A percentile compares a stretch with the other conserved stretches of the same genome.
phyloP scores from a whole-genome alignment of 2,329 filamentous ascomycete genomes.

The Diaporthe longicolla region DNA sequence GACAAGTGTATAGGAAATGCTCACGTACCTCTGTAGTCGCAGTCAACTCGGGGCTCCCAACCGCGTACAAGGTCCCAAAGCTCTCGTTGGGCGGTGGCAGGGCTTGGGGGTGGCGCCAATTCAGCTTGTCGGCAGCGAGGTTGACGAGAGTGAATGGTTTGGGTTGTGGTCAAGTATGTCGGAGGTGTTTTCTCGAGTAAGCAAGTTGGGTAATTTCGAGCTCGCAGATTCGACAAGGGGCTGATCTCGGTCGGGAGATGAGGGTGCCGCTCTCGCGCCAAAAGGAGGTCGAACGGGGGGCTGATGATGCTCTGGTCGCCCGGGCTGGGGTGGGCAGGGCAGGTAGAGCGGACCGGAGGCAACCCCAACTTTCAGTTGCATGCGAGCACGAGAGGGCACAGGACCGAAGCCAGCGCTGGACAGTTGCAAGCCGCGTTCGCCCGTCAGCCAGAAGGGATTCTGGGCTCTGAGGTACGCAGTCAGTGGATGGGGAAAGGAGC shows the following conservation, averaged over 20 bases:
- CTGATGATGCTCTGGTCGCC: slow-evolving; percentile 32
- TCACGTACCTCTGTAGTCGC: slow-evolving; percentile 39
- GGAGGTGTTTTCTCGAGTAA: slow-evolving; percentile 20
- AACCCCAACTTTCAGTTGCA: slow-evolving; percentile 31
- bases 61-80: slow-evolving; percentile 29
- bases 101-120: slow-evolving; percentile 20
- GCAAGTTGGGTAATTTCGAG: slow-evolving; percentile 31
- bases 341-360: slow-evolving; percentile 31
- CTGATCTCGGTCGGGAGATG: slow-evolving; percentile 38
- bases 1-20: neutral
- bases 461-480: slow-evolving; percentile 26
- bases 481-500: slow-evolving; percentile 34
- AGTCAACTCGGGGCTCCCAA: slow-evolving; percentile 36
- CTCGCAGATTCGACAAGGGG: slow-evolving; percentile 34
- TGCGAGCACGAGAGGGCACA: slow-evolving; percentile 10
- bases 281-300: slow-evolving; percentile 39
- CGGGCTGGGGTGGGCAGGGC: slow-evolving; percentile 12
- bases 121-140: slow-evolving; percentile 31
- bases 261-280: slow-evolving; percentile 36
- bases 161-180: slow-evolving; percentile 13
- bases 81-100: slow-evolving; percentile 25
- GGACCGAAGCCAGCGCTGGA: slow-evolving; percentile 21
- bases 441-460: slow-evolving; percentile 33
- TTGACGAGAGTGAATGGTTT: slow-evolving; percentile 16
- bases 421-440: slow-evolving; percentile 31